phyloP scores from a whole-genome alignment of 2,329 filamentous ascomycete species.

The Neoarthrinium moseri region DNA sequence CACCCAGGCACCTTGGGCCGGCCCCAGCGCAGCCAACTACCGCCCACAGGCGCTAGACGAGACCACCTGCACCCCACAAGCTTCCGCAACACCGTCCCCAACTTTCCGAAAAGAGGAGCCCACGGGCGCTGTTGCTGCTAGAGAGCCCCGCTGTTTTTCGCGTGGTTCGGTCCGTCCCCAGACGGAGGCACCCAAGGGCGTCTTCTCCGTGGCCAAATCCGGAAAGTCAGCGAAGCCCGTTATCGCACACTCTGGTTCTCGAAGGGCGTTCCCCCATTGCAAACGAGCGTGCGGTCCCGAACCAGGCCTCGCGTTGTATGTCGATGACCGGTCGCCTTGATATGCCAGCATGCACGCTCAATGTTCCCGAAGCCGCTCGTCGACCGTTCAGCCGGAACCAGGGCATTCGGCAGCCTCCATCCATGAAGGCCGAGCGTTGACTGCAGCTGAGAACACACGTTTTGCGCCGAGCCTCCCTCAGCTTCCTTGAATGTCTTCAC shows the following conservation, averaged over 20 bases:
- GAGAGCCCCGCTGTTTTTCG: background rate
- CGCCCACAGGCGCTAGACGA: background rate
- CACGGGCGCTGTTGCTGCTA: background rate
- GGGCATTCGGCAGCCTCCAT: no score
- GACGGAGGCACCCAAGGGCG: conserved; percentile 5
- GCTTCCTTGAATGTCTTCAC: conserved; percentile 2
- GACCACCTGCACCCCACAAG: background rate
- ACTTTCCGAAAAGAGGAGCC: background rate
- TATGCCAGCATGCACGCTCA: no score
- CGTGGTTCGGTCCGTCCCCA: conserved; percentile 3
- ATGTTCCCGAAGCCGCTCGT: no score
- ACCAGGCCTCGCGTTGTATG: no score
- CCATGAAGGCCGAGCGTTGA: no score
- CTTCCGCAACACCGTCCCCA: background rate
- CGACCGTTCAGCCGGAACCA: no score
- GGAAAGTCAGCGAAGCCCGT: conserved; percentile 4
- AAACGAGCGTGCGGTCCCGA: no score
- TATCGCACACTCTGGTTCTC: no score
- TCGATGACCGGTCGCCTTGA: no score
- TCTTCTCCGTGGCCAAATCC: conserved; percentile 3
- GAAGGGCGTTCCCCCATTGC: no score
- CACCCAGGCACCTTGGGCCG: background rate
- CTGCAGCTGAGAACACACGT: no score
- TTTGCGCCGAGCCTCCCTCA: no score
- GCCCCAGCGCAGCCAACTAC: background rate